Evolutionary conservation across 805 yeast species (phyloP).

Genomic region (Yarrowia osloensis): DNA sequence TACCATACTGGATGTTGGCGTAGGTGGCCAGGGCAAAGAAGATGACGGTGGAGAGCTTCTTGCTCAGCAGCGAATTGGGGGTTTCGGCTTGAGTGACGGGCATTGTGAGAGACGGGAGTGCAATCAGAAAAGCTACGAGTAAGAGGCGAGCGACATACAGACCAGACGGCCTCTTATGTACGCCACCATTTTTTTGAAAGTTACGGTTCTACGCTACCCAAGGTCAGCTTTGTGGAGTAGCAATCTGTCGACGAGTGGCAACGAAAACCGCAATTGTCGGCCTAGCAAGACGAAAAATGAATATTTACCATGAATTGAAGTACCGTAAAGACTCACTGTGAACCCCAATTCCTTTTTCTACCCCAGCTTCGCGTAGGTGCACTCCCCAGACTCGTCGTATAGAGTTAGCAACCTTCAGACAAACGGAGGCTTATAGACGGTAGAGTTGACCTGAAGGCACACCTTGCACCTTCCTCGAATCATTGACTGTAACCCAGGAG

Average conservation of each 20-base stretch:
- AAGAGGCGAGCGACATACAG: neutral
- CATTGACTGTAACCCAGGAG: conserved; percentile 1
- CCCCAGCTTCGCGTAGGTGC: neutral
- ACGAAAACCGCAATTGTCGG: neutral
- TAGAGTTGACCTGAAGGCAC: neutral
- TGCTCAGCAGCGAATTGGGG: conserved; percentile 24
- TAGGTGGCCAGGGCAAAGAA: conserved; percentile 29
- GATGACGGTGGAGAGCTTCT: conserved; percentile 21
- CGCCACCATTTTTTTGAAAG: conserved; percentile 23
- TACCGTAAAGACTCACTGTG: neutral
- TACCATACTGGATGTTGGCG: conserved; percentile 24
- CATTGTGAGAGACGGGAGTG: conserved; percentile 3
- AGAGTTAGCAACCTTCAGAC: conserved; percentile 20
- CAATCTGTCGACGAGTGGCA: neutral
- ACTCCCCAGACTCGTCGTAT: neutral
- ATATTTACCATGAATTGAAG: neutral
- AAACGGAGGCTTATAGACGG: neutral
- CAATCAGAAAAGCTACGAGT: neutral
- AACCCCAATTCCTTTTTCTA: neutral
- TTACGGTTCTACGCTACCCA: conserved; percentile 15
- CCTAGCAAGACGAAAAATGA: neutral
- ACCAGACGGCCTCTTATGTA: conserved; percentile 14
- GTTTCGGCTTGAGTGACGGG: conserved; percentile 28
- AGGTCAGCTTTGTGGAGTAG: conserved; percentile 16
- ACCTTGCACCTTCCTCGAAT: conserved; percentile 13